These are phyloP conservation scores for Cladophialophora immunda DNA, from an alignment of 2,329 filamentous ascomycete species.

Conservation along the genomic window DNA sequence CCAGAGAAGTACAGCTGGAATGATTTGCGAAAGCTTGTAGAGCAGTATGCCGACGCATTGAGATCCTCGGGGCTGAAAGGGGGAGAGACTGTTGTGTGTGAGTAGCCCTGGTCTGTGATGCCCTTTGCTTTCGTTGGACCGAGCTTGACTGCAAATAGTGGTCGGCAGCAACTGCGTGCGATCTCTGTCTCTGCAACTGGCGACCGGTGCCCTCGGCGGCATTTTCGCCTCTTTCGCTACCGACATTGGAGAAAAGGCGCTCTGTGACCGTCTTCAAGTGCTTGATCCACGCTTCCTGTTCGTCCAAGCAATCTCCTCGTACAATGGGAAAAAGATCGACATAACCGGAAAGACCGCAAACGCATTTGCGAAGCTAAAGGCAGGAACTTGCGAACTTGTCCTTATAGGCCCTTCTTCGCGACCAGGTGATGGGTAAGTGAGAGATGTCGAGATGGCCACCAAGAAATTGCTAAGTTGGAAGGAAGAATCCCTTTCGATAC, in stretches of 20 bases:
- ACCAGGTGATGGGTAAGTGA: no score
- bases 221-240: conserved; percentile 56
- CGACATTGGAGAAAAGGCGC: conserved; percentile 49
- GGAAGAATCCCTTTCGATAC: conserved; percentile 43
- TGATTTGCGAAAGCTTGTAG: conserved; percentile 48
- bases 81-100: conserved; percentile 48
- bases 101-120: background rate
- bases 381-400: conserved; percentile 66
- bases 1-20: conserved; percentile 49
- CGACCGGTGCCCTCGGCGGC: conserved; percentile 52
- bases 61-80: conserved; percentile 47
- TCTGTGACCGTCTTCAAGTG: conserved; percentile 71
- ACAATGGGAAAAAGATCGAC: conserved; percentile 78
- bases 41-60: conserved; percentile 49
- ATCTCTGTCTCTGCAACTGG: conserved; percentile 50
- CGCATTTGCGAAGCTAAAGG: conserved; percentile 63
- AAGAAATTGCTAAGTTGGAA: no score
- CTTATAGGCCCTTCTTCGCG: no score
- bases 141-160: no score
- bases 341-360: conserved; percentile 75
- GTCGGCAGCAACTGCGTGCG: conserved; percentile 11
- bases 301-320: conserved; percentile 79
- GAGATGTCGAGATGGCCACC: no score
- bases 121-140: no score
- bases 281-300: conserved; percentile 80